phyloP scores from a whole-genome alignment of 768 basidiomycete genomes.

The Trametes punicea region DNA sequence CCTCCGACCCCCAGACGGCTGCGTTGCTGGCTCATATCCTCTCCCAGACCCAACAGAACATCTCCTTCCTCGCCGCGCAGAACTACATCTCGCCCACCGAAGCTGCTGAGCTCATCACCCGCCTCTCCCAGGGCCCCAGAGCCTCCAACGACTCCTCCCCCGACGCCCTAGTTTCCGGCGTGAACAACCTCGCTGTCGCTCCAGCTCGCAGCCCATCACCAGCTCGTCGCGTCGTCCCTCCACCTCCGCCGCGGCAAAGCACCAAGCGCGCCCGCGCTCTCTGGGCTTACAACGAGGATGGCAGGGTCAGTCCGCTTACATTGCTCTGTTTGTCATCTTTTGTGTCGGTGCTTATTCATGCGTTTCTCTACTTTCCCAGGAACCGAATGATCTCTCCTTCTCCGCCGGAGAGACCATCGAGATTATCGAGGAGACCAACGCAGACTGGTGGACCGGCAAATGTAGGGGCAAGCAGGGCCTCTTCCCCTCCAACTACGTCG shows the following conservation, averaged over 20 bases:
- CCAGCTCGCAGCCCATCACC: conserved; percentile 14
- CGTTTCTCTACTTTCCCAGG: conserved; percentile 38
- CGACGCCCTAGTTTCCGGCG: conserved; percentile 12
- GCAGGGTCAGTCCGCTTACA: conserved; percentile 36
- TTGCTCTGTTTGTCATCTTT: background rate
- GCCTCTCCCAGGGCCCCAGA: conserved; percentile 31
- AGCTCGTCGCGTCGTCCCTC: conserved; percentile 18
- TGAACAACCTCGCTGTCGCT: conserved; percentile 22
- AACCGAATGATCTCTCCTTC: conserved; percentile 79
- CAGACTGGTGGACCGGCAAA: conserved; percentile 85
- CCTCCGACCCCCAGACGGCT: conserved; percentile 29
- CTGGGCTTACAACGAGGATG: conserved; percentile 67
- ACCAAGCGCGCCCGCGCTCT: conserved; percentile 47
- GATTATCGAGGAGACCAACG: conserved; percentile 73
- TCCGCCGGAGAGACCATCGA: conserved; percentile 72
- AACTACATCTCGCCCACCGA: conserved; percentile 39
- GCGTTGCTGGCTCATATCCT: conserved; percentile 57
- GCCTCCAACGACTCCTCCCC: background rate
- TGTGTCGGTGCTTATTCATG: background rate
- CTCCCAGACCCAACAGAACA: conserved; percentile 44
- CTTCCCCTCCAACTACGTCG: conserved; percentile 76
- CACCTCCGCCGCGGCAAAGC: conserved; percentile 18
- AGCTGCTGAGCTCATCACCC: conserved; percentile 38
- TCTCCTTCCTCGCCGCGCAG: conserved; percentile 44
- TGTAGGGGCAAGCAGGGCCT: conserved; percentile 63